These are phyloP conservation scores for Skeletonema menzelii DNA, from an alignment of 108 stramenopile species.

Conservation along the genomic window DNA sequence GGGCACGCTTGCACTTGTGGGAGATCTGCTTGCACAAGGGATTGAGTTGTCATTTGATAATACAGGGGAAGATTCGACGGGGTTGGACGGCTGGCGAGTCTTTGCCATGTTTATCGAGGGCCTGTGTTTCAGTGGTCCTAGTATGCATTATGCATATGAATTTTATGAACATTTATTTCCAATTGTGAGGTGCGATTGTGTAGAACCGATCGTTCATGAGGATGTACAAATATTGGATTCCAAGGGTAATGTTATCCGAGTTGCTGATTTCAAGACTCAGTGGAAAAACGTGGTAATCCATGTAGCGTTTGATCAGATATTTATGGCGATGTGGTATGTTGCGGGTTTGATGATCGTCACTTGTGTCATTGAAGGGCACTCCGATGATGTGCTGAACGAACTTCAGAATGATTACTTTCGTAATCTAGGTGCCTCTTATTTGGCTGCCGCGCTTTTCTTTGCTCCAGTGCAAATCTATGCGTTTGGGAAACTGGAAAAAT, in stretches of 20 bases:
- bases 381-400: constrained; percentile 9
- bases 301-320: constrained; percentile 29
- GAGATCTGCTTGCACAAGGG: constrained; percentile 10
- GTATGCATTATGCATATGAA: constrained; percentile 19
- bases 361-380: constrained; percentile 28
- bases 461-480: constrained; percentile 28
- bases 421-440: constrained; percentile 18
- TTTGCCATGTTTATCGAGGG: constrained; percentile 30
- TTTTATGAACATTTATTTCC: constrained; percentile 17
- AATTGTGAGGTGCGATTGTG: constrained; percentile 2
- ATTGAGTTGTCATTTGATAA: constrained; percentile 3
- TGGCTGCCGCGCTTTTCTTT: constrained; percentile 12
- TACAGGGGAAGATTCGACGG: background rate
- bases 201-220: constrained; percentile 4
- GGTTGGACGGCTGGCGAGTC: constrained; percentile 2
- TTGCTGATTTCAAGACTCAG: constrained; percentile 7
- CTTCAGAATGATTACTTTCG: constrained; percentile 26
- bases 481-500: constrained; percentile 19
- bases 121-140: constrained; percentile 17
- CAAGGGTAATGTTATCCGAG: background rate
- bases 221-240: background rate
- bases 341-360: constrained; percentile 32
- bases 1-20: constrained; percentile 7
- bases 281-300: constrained; percentile 22
- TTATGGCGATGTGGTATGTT: constrained; percentile 35